phyloP scores from a whole-genome alignment of 2,329 filamentous ascomycete genomes.

The Aspergillus oerlinghausenensis region DNA sequence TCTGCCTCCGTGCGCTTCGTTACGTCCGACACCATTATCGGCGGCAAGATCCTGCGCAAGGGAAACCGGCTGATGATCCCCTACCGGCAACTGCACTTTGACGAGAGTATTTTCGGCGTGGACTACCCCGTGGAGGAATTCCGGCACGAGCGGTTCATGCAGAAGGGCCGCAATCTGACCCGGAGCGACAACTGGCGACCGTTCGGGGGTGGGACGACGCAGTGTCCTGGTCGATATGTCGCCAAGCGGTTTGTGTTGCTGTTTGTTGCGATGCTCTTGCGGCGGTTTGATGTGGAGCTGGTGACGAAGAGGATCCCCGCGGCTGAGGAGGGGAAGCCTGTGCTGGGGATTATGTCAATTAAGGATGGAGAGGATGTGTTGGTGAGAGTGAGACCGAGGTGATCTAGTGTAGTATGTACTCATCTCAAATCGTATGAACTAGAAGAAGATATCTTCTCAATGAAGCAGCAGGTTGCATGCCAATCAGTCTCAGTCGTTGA shows the following conservation, averaged over 20 bases:
- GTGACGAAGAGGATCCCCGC: slow-evolving; percentile 1
- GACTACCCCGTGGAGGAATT: neutral
- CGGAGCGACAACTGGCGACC: neutral
- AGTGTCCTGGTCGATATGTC: neutral
- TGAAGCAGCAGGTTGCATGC: too few relatives aligned
- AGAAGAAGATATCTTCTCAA: too few relatives aligned
- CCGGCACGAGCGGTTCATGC: neutral
- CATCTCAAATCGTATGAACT: too few relatives aligned
- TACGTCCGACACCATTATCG: neutral
- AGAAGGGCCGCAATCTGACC: neutral
- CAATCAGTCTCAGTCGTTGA: too few relatives aligned
- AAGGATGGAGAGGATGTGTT: neutral
- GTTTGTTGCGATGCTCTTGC: neutral
- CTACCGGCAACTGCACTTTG: neutral
- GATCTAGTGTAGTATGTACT: neutral
- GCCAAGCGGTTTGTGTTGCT: slow-evolving; percentile 1
- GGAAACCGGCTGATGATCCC: neutral
- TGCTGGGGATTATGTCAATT: neutral
- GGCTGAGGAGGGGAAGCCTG: slow-evolving; percentile 14
- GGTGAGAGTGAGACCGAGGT: neutral
- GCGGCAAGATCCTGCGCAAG: neutral
- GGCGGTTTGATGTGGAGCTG: slow-evolving; percentile 8
- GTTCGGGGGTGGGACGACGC: neutral
- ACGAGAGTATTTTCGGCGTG: neutral
- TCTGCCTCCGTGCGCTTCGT: neutral